A percentile compares a stretch with the other conserved stretches of the same genome.
phyloP scores from a whole-genome alignment of 2,329 filamentous ascomycete genomes.

The Aspergillus pseudonomiae region DNA sequence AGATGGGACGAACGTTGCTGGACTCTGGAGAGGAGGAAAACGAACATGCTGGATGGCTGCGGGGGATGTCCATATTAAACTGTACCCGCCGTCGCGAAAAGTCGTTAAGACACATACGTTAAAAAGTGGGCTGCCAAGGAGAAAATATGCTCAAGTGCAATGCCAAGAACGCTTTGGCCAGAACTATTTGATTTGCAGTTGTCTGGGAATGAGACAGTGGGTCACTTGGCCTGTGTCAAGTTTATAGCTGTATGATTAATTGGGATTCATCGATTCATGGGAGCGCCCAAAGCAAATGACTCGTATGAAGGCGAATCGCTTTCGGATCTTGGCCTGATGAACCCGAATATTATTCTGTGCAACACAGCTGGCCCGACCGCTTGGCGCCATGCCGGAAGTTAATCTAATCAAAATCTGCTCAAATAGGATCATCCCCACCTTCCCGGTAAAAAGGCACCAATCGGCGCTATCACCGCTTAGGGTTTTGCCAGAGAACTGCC shows the following conservation, averaged over 20 bases:
- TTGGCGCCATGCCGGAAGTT: not conserved
- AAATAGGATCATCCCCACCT: constrained; percentile 7
- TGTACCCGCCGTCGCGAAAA: not conserved
- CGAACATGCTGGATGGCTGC: not conserved
- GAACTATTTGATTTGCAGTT: not conserved
- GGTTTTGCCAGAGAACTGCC: not conserved
- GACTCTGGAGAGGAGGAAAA: not conserved
- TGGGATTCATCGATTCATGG: not conserved
- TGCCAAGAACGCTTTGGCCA: constrained; percentile 1
- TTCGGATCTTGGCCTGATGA: not conserved
- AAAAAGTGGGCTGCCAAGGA: constrained; percentile 13
- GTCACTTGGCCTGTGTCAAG: constrained; percentile 1
- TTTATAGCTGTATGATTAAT: not conserved
- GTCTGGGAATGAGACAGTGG: constrained; percentile 2
- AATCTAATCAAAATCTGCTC: constrained; percentile 8
- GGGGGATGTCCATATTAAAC: constrained; percentile 3
- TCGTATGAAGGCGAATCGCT: not conserved
- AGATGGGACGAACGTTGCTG: not conserved
- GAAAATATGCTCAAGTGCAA: constrained; percentile 16
- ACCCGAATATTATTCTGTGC: not conserved
- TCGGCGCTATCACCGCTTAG: not conserved
- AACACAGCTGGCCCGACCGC: not conserved
- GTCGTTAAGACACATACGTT: not conserved
- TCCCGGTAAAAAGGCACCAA: not conserved
- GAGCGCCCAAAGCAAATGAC: not conserved